Percentiles rank a stretch among this genome's conserved stretches.
Evolutionary conservation across 2,329 filamentous ascomycete species (phyloP).

Genomic region (Paecilomyces formosus): DNA sequence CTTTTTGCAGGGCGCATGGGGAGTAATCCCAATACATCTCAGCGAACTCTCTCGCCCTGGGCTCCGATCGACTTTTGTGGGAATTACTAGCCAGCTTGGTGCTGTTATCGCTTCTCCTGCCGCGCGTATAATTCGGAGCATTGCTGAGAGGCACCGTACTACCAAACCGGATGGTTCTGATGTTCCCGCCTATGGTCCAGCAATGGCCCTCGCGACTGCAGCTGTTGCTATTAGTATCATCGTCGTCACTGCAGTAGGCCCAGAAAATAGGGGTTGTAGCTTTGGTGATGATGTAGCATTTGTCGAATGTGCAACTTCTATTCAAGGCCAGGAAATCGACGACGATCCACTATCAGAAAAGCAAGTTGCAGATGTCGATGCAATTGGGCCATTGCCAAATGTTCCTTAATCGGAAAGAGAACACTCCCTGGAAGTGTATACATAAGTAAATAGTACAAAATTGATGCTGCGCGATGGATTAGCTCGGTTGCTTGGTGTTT

Average conservation of each 20-base stretch:
- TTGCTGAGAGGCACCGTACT: constrained; percentile 27
- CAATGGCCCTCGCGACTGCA: background rate
- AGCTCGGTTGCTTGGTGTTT: background rate
- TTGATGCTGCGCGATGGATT: background rate
- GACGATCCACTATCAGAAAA: background rate
- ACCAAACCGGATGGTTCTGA: background rate
- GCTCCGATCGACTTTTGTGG: constrained; percentile 27
- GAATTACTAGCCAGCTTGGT: constrained; percentile 32
- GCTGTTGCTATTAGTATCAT: background rate
- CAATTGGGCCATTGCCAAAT: background rate
- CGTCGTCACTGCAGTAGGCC: background rate
- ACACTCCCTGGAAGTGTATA: background rate
- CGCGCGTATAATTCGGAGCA: constrained; percentile 36
- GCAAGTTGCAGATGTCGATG: background rate
- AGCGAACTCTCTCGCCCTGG: constrained; percentile 26
- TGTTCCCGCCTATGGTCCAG: background rate
- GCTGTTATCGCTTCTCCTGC: constrained; percentile 33
- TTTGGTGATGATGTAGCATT: background rate
- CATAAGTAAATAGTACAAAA: background rate
- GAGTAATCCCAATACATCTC: constrained; percentile 31
- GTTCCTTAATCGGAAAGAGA: background rate
- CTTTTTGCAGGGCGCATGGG: constrained; percentile 31
- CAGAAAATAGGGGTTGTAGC: background rate
- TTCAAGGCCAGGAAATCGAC: background rate
- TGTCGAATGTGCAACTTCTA: background rate